Base-by-base conservation (phyloP, 2,329 filamentous ascomycete genomes). In the Fonsecaea nubica region DNA sequence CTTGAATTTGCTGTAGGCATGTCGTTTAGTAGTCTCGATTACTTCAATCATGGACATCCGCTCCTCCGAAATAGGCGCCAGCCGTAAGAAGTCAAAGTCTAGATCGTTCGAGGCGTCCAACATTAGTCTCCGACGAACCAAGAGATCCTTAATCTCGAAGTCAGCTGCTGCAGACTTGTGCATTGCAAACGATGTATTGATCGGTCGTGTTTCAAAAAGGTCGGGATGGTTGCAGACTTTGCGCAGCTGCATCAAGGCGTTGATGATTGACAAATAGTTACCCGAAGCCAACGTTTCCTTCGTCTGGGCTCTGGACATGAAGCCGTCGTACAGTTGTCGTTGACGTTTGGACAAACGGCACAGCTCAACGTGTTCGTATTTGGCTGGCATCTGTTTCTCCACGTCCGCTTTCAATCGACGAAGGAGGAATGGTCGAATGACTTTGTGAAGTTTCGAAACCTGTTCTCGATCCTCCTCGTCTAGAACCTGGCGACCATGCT, bases 141-240 rank as follows among this genome's bases (percentile, higher is more conserved):
- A 82, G 2, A 87, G 80, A 69, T 96, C 91, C 36, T 90, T 91
- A 60, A 87, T 82, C 72, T 90, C 89, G 74, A 90, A 98, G 40
- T 90, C 87, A 1, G 90, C 87, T 8, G 89, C 83, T 2, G 92
- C 89, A 2, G 93, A 96, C 69, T 85, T 90, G 32, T 87, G 84
- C 90, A 98, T 96, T 3, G 93, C 92, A 77, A 97, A 96, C 0
- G 95, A 98, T 0, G 94, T 99, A 80, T 96, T 95, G 74, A 99
- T 98, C 0, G 93, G 93, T 15, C 95, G 88, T 66, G 96, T 96
- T 72, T 98, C 91, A 74, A 99, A 99, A 8, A 99, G 84, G 79
- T 99, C 95, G 0, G 95, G 96, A 75, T 99, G 95, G 73, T 99
- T 99, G 84, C 95, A 99, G 59, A 99, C 96, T 77, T 98, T 97